phyloP scores from a whole-genome alignment of 306 rosid genomes.

The Abrus pulchellus region DNA sequence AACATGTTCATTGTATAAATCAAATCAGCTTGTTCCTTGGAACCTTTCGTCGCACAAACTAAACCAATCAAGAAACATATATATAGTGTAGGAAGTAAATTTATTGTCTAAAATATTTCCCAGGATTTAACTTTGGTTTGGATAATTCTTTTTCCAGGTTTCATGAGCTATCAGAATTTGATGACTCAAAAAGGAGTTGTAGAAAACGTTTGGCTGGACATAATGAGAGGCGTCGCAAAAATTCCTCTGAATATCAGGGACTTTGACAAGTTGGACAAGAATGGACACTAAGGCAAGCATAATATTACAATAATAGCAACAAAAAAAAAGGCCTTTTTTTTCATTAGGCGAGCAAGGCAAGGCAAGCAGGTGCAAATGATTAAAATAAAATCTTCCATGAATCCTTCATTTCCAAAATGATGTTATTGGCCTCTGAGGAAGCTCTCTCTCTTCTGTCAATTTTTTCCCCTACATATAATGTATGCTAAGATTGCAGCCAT shows the following conservation, averaged over 20 bases:
- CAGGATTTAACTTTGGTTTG: neutral
- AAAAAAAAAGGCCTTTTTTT: neutral
- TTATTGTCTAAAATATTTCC: neutral
- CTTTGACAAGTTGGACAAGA: conserved; percentile 38
- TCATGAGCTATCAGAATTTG: conserved; percentile 81
- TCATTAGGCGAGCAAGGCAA: conserved; percentile 3
- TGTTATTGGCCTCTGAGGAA: conserved; percentile 8
- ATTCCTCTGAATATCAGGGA: conserved; percentile 63
- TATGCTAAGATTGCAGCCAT: neutral
- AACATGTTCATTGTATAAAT: neutral
- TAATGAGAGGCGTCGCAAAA: conserved; percentile 90
- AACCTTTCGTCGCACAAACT: neutral
- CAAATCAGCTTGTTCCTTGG: neutral
- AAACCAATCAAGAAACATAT: conserved; percentile 2
- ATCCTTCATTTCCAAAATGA: conserved; percentile 30
- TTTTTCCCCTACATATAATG: conserved; percentile 1
- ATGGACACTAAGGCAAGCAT: conserved; percentile 24
- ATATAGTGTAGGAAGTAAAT: neutral
- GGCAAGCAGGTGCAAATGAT: conserved; percentile 16
- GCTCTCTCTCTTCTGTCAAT: conserved; percentile 92
- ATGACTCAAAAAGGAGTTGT: conserved; percentile 86
- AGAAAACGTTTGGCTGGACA: conserved; percentile 96
- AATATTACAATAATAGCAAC: neutral
- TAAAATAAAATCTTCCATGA: conserved; percentile 48
- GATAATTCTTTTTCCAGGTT: conserved; percentile 60